phyloP scores from a whole-genome alignment of 2,329 filamentous ascomycete species.

The Bipolaris cookei region DNA sequence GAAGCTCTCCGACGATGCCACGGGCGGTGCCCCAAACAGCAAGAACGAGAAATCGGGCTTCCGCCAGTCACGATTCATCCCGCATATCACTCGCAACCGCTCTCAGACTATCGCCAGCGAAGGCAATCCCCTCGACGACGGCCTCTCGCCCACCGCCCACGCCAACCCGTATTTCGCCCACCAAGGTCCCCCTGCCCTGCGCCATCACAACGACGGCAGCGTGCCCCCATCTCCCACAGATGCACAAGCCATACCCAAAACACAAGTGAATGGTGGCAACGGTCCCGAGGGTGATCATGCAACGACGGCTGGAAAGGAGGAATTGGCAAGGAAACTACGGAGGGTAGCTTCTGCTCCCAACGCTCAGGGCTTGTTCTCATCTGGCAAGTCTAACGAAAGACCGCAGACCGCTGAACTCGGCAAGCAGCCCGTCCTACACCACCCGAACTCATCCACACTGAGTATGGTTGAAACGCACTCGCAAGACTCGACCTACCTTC shows the following conservation, averaged over 20 bases:
- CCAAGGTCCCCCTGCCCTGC: slow-evolving; percentile 88
- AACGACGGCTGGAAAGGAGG: slow-evolving; percentile 84
- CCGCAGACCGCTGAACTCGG: slow-evolving; percentile 85
- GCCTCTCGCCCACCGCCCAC: slow-evolving; percentile 87
- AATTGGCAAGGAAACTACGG: slow-evolving; percentile 88
- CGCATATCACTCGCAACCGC: slow-evolving; percentile 82
- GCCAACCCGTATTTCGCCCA: slow-evolving; percentile 98
- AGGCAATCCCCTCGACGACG: slow-evolving; percentile 86
- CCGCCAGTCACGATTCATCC: slow-evolving; percentile 87
- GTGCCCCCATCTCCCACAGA: slow-evolving; percentile 92
- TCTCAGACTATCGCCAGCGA: slow-evolving; percentile 92
- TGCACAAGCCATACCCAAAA: slow-evolving; percentile 70
- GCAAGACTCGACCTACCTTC: slow-evolving; percentile 34
- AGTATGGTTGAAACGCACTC: slow-evolving; percentile 59
- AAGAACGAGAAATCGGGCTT: slow-evolving; percentile 73
- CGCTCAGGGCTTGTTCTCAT: slow-evolving; percentile 85
- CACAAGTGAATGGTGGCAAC: slow-evolving; percentile 71
- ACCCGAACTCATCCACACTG: slow-evolving; percentile 60
- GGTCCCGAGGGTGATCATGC: slow-evolving; percentile 68
- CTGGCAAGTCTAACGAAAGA: slow-evolving; percentile 59
- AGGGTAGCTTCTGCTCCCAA: slow-evolving; percentile 96
- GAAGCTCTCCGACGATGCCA: slow-evolving; percentile 50
- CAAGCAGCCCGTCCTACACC: slow-evolving; percentile 75
- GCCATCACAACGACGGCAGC: slow-evolving; percentile 93
- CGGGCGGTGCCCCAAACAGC: slow-evolving; percentile 39